These are phyloP conservation scores for Chenopodium suecicum DNA, from an alignment of 148 eudicot species.

Conservation along the genomic window DNA sequence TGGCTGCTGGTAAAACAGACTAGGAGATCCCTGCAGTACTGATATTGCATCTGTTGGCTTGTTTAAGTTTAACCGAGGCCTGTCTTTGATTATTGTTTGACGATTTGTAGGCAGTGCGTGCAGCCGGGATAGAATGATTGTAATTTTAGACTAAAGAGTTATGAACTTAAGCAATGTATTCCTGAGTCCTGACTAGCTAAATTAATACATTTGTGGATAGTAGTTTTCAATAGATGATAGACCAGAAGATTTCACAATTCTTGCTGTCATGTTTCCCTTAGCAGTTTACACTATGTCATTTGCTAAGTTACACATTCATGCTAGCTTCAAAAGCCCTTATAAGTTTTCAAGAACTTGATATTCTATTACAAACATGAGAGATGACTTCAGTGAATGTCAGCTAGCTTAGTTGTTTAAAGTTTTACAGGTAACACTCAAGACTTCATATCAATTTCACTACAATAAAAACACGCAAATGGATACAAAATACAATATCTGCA, in stretches of 20 bases:
- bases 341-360: too few relatives aligned
- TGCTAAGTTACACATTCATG: too few relatives aligned
- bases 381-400: too few relatives aligned
- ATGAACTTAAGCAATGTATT: not conserved
- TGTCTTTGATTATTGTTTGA: not conserved
- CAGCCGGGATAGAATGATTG: not conserved
- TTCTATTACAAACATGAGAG: too few relatives aligned
- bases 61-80: not conserved
- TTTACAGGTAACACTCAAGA: too few relatives aligned
- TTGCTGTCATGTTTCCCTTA: not conserved
- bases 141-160: not conserved
- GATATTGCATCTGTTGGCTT: not conserved
- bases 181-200: not conserved
- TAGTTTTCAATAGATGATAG: not conserved
- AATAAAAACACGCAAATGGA: too few relatives aligned
- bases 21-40: not conserved
- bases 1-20: not conserved
- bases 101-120: not conserved
- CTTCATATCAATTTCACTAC: too few relatives aligned
- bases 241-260: not conserved
- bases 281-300: not conserved
- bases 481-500: too few relatives aligned
- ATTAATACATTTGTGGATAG: not conserved
- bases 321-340: too few relatives aligned
- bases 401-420: too few relatives aligned